These are phyloP conservation scores for Plasmodium gallinaceum DNA, from an alignment of 169 alveolate species.

Conservation along the genomic window DNA sequence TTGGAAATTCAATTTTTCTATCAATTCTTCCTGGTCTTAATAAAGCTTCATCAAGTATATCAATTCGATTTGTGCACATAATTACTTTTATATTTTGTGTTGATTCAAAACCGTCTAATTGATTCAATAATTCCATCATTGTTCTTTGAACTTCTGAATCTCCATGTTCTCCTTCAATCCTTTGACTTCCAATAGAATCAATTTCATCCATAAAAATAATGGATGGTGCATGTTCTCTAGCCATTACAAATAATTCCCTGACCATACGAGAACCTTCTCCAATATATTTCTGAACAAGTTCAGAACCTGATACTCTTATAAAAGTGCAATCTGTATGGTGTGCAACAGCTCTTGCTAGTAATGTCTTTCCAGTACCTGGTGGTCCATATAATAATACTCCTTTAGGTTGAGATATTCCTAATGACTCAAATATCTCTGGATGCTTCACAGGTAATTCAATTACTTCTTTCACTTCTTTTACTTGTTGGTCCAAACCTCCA, in stretches of 20 bases:
- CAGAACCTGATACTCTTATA: constrained; percentile 99
- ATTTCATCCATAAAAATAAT: constrained; percentile 99
- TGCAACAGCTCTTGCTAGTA: constrained; percentile 99
- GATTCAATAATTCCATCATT: constrained; percentile 97
- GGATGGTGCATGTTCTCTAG: constrained; percentile 97
- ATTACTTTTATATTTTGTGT: constrained; percentile 98
- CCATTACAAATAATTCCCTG: constrained; percentile 97
- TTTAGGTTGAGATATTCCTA: constrained; percentile 98
- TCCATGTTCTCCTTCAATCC: constrained; percentile 95
- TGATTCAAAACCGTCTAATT: constrained; percentile 99
- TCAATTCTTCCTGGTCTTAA: constrained; percentile 99
- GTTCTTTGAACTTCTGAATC: constrained; percentile 95
- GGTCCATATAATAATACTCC: constrained; percentile 94
- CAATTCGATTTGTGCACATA: constrained; percentile 99
- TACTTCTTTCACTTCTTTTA: constrained; percentile 99
- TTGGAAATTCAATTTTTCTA: constrained; percentile 97
- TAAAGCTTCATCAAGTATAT: constrained; percentile 98
- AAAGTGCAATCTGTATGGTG: constrained; percentile 99
- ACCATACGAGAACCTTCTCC: constrained; percentile 99
- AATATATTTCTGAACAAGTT: constrained; percentile 98
- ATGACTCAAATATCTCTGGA: constrained; percentile 98
- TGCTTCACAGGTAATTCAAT: constrained; percentile 99
- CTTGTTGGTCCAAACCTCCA: constrained; percentile 99
- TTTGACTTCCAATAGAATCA: constrained; percentile 96
- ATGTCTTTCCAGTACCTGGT: constrained; percentile 94